Evolutionary conservation across 139 green algal species (phyloP).

Genomic region (Gonium pectorale): DNA sequence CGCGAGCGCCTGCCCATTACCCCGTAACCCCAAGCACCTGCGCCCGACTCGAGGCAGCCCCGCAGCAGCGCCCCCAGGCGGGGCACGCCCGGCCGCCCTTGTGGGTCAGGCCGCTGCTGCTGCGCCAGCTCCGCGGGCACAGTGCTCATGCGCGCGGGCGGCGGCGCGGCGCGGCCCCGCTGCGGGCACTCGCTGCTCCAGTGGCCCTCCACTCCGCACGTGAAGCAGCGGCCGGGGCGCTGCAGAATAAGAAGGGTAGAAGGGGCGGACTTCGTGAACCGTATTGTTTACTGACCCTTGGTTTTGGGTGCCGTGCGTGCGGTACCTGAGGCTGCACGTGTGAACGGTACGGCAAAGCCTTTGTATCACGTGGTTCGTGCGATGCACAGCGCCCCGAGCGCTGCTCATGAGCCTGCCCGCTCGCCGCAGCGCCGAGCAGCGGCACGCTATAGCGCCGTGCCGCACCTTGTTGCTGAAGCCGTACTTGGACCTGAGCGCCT

Average conservation of each 20-base stretch:
- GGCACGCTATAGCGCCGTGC: no score
- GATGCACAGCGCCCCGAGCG: no score
- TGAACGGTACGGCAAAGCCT: no score
- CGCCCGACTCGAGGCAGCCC: not conserved
- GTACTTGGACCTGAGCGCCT: constrained; percentile 31
- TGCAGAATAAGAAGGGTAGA: no score
- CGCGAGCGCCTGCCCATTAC: no score
- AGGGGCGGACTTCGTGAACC: no score
- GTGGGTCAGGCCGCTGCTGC: constrained; percentile 10
- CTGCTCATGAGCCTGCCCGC: no score
- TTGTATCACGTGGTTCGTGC: no score
- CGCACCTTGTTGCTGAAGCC: constrained; percentile 37
- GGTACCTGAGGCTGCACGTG: no score
- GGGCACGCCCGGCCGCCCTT: not conserved
- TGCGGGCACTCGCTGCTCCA: constrained; percentile 23
- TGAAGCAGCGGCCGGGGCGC: constrained; percentile 33
- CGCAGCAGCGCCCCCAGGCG: not conserved
- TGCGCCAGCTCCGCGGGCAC: not conserved
- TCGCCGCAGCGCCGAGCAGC: no score
- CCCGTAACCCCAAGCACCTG: not conserved
- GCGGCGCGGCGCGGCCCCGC: not conserved
- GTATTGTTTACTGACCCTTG: no score
- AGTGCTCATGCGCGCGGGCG: not conserved
- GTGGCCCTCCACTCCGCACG: constrained; percentile 25
- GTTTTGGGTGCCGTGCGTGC: no score